Evolutionary conservation across 345 rosid genomes (phyloP).

Genomic region (Pseudoturritis turrita): DNA sequence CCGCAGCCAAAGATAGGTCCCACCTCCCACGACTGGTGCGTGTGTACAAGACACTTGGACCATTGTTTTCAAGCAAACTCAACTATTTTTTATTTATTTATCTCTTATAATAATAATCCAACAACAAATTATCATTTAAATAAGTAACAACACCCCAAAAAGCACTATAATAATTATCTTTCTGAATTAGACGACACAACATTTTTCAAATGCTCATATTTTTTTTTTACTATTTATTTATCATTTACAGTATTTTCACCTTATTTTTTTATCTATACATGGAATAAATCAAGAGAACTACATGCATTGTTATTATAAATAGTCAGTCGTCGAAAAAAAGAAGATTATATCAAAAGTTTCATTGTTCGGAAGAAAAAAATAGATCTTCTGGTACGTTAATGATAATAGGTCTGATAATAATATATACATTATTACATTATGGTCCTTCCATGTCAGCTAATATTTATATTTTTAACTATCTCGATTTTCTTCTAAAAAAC

Average conservation of each 20-base stretch:
- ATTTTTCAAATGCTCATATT: too few relatives aligned
- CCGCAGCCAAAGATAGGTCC: conserved; percentile 24
- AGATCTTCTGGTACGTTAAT: background rate
- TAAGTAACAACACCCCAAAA: background rate
- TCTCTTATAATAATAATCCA: background rate
- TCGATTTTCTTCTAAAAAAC: background rate
- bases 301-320: too few relatives aligned
- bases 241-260: too few relatives aligned
- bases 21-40: background rate
- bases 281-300: too few relatives aligned
- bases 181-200: background rate
- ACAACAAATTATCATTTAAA: background rate
- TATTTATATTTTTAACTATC: background rate
- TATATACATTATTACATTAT: conserved; percentile 17
- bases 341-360: too few relatives aligned
- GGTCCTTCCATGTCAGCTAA: conserved; percentile 26
- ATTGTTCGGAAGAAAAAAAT: too few relatives aligned
- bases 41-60: conserved; percentile 26
- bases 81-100: background rate
- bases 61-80: conserved; percentile 2
- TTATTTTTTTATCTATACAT: too few relatives aligned
- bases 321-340: too few relatives aligned
- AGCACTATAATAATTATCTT: background rate
- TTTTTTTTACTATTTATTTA: too few relatives aligned
- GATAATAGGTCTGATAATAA: background rate